phyloP scores from a whole-genome alignment of 2,329 filamentous ascomycete species.

The Colletotrichum sp. region DNA sequence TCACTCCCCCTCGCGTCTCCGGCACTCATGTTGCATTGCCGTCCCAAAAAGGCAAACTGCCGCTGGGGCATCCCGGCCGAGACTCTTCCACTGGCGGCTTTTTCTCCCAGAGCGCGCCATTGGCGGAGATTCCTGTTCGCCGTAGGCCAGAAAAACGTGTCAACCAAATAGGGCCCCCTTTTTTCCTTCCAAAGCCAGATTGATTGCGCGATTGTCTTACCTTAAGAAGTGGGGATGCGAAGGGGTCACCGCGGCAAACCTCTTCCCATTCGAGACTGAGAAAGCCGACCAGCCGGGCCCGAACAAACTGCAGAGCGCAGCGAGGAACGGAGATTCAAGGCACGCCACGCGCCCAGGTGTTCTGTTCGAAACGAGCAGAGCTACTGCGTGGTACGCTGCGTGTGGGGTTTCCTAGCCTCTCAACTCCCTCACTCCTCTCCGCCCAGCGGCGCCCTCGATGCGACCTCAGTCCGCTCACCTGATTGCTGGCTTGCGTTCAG shows the following conservation, averaged over 20 bases:
- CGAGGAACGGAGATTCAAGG: neutral
- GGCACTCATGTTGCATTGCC: neutral
- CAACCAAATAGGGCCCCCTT: neutral
- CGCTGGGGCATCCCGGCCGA: neutral
- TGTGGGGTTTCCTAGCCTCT: neutral
- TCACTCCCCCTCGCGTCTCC: neutral
- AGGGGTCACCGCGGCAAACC: neutral
- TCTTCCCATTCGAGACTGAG: neutral
- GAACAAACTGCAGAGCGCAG: neutral
- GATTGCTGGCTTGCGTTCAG: neutral
- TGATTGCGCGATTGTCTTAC: neutral
- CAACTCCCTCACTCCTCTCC: neutral
- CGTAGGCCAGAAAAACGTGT: neutral
- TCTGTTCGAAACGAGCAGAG: neutral
- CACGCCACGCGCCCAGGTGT: neutral
- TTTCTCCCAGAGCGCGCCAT: neutral
- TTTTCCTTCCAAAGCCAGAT: neutral
- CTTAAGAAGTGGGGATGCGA: neutral
- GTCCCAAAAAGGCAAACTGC: neutral
- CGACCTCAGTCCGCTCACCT: neutral
- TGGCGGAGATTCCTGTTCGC: conserved; percentile 11
- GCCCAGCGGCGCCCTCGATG: neutral
- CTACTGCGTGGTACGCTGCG: neutral
- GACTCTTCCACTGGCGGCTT: neutral
- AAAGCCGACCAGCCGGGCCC: neutral